These are phyloP conservation scores for Geotrichum candidum DNA, from an alignment of 1,139 yeast species.

Conservation along the genomic window DNA sequence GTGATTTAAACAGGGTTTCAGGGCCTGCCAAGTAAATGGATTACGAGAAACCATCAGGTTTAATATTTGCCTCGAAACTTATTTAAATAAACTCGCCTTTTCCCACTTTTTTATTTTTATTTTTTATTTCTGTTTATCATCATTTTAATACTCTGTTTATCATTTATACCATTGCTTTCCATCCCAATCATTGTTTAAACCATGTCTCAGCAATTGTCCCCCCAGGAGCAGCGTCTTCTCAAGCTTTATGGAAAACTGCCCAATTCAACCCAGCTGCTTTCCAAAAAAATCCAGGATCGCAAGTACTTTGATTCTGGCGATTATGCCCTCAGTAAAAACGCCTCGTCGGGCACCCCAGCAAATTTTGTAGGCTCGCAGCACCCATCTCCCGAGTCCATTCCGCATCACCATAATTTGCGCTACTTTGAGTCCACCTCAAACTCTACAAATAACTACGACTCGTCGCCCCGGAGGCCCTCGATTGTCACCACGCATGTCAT, in stretches of 20 bases:
- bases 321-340: conserved; percentile 84
- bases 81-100: not conserved
- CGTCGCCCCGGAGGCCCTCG: not conserved
- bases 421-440: not conserved
- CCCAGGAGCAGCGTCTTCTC: conserved; percentile 45
- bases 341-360: not conserved
- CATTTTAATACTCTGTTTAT: no score
- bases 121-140: no score
- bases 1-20: no score
- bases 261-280: conserved; percentile 71
- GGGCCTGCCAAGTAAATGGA: no score
- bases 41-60: no score
- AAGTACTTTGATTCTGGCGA: conserved; percentile 97
- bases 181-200: not conserved
- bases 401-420: conserved; percentile 5
- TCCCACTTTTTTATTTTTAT: not conserved
- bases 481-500: conserved; percentile 6
- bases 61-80: not conserved
- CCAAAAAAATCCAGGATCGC: conserved; percentile 67
- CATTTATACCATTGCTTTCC: no score
- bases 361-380: conserved; percentile 7
- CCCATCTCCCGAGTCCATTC: conserved; percentile 15
- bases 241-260: conserved; percentile 87
- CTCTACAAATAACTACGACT: not conserved
- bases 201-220: not conserved